Evolutionary conservation across 495 filamentous ascomycete genomes (phyloP), one percentile per base, ranked within the genome.

Genomic region (Trichoderma parareesei): DNA sequence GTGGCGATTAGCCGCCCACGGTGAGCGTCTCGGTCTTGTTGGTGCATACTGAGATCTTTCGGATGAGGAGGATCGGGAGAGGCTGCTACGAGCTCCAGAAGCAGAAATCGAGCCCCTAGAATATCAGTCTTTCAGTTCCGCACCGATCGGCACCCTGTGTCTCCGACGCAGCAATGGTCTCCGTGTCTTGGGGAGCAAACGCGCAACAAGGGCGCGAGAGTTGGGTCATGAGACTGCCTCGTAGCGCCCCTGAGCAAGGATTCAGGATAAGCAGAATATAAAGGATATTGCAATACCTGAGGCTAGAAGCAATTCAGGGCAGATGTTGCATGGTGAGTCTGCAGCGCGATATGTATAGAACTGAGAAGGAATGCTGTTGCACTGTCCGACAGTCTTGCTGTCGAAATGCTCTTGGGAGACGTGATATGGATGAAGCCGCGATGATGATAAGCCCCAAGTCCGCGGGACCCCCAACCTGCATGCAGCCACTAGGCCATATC

Each of bases 1-100:
- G 90, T 90, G 67, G 92, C 93, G 64, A 91, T 78, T 46, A 92
- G 74, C 73, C 91, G 84, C 43, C 82, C 81, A 68, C 75, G 82
- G 66, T 77, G 73, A 43, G 83, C 71, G 38, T 78, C 72, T 38
- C 69, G 64, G 62, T 75, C 75, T 16, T 33, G 53, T 16, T 33
- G 53, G 11, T 57, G 53, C 53, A 57, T 57, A 8, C 11, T 49
- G 16, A 27, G 8, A 5, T 5, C 20, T 3, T 18, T 49, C 18
- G 16, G n/a, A 18, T 18, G 16, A 49, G 8, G 3, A 27, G 46
- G 18, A 49, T 8, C 5, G 5, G 20, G 46, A 7, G 46, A n/a
- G 27, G n/a, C 20, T 20, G 46, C n/a, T 6, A n/a, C 4, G 16
- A 49, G n/a, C 40, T 8, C 27, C 16, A 49, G n/a, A 49, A 7